Base-by-base conservation (phyloP, 78 protist species). In the Tieghemostelium lacteum region DNA sequence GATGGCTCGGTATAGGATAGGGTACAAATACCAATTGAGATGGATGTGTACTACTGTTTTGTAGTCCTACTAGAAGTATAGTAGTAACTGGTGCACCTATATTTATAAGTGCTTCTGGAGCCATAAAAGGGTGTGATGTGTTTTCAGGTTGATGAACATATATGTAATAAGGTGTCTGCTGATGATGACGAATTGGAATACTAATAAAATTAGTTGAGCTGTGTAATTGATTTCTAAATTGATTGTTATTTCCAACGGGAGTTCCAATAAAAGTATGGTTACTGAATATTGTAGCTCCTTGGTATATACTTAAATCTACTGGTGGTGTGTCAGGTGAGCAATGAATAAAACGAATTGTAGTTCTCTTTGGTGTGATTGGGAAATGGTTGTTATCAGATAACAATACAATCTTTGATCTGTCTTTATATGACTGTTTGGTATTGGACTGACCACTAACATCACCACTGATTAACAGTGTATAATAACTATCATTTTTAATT, bases 271-370 rank as follows among this genome's bases (percentile, higher is more conserved):
- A 80, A 20, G 7, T 19, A 36, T 67, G 29, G 29, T 67, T 57
- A 37, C 77, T 62, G 29, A 67, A 80, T 7, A 80, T 58, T 20
- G 88, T 80, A 24, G 77, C 88, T 2, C 76, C 88, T 14, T 57
- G 57, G 0, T 39, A 39, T 7, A 80, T 28, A 40, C 60, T 55
- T 12, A 80, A 52, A 67, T 80, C 88, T 7, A 80, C 60, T 0
- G 20, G 12, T n/a, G 61, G 45, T 19, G 49, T 36, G 2, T 14
- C 24, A 6, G 76, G 70, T n/a, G 75, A 29, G 37, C 88, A 80
- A 28, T 80, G 88, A 36, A 80, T 24, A 49, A 80, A 80, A 36
- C 88, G 24, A 29, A 80, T 60, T n/a, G 74, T 40, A 0, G 73
- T 77, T 42, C 87, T 67, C 29, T 20, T 69, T 16, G 26, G 24